A percentile compares a stretch with the other conserved stretches of the same genome.
Evolutionary conservation across 2,329 filamentous ascomycete species (phyloP).

Genomic region (Phyllosticta ampelicida): DNA sequence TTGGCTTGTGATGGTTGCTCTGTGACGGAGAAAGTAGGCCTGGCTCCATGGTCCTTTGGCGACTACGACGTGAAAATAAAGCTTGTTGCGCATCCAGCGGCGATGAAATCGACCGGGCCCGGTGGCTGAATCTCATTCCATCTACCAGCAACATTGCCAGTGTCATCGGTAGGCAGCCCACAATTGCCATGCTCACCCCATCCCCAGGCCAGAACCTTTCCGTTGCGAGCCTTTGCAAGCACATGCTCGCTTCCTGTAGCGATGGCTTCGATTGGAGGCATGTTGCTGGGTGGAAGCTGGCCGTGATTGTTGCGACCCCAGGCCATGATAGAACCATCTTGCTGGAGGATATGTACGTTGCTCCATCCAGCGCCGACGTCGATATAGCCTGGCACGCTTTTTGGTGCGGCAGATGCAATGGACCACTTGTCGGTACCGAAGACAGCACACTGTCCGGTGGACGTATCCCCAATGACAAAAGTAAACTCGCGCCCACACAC

Average conservation of each 20-base stretch:
- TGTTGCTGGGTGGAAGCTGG: conserved; percentile 55
- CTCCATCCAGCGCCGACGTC: conserved; percentile 74
- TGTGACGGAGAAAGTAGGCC: neutral
- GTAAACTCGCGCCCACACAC: conserved; percentile 83
- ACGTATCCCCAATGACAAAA: conserved; percentile 49
- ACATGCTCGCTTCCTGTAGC: conserved; percentile 84
- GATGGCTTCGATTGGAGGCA: conserved; percentile 53
- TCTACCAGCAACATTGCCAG: conserved; percentile 56
- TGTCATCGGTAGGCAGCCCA: conserved; percentile 50
- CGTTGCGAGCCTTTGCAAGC: conserved; percentile 56
- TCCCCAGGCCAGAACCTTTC: conserved; percentile 73
- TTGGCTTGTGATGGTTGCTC: neutral
- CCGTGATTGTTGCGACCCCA: conserved; percentile 86
- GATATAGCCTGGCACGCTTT: conserved; percentile 46
- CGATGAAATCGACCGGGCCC: conserved; percentile 49
- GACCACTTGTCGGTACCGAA: conserved; percentile 69
- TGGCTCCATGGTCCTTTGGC: neutral
- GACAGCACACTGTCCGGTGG: conserved; percentile 50
- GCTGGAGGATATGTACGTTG: conserved; percentile 58
- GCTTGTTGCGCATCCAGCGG: conserved; percentile 84
- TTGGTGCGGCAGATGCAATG: conserved; percentile 48
- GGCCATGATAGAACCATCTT: conserved; percentile 49
- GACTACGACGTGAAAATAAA: conserved; percentile 48
- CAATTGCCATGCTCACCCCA: conserved; percentile 99
- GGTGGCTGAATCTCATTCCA: conserved; percentile 55